These are phyloP conservation scores for Collybia sp. DNA, from an alignment of 768 basidiomycete genomes.

Conservation along the genomic window DNA sequence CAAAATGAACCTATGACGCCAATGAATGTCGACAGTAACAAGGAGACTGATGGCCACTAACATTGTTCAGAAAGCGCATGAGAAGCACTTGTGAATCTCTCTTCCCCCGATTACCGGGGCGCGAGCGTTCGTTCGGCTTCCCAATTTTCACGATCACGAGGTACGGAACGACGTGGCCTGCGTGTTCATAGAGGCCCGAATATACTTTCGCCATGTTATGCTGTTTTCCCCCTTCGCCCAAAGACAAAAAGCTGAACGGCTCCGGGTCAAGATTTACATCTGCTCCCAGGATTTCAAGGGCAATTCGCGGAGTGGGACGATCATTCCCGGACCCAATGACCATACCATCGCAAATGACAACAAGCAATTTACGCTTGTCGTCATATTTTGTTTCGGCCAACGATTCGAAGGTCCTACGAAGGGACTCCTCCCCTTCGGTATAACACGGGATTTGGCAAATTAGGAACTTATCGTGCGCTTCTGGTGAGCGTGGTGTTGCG, in stretches of 20 bases:
- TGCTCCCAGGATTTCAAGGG: constrained; percentile 87
- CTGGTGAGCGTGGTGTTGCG: constrained; percentile 73
- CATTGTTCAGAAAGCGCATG: constrained; percentile 84
- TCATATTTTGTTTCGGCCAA: constrained; percentile 88
- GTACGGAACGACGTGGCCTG: constrained; percentile 94
- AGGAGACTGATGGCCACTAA: too few relatives aligned
- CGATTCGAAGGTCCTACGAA: constrained; percentile 88
- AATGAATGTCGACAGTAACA: too few relatives aligned
- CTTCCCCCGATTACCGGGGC: constrained; percentile 92
- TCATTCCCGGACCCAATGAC: constrained; percentile 96
- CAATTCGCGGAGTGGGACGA: constrained; percentile 86
- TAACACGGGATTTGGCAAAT: constrained; percentile 94
- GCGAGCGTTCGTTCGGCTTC: constrained; percentile 88
- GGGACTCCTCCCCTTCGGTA: constrained; percentile 93
- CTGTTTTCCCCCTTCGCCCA: constrained; percentile 86
- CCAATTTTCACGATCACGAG: constrained; percentile 93
- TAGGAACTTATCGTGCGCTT: constrained; percentile 91
- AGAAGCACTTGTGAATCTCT: constrained; percentile 90
- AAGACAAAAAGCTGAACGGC: constrained; percentile 84
- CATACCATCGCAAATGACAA: constrained; percentile 94
- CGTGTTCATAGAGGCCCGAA: constrained; percentile 91
- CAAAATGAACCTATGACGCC: constrained; percentile 67
- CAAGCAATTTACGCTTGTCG: constrained; percentile 91
- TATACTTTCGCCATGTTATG: constrained; percentile 95
- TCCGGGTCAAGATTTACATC: constrained; percentile 90